Conservation (phyloP, 768 basidiomycete genomes). For the Trametes meyenii region DNA sequence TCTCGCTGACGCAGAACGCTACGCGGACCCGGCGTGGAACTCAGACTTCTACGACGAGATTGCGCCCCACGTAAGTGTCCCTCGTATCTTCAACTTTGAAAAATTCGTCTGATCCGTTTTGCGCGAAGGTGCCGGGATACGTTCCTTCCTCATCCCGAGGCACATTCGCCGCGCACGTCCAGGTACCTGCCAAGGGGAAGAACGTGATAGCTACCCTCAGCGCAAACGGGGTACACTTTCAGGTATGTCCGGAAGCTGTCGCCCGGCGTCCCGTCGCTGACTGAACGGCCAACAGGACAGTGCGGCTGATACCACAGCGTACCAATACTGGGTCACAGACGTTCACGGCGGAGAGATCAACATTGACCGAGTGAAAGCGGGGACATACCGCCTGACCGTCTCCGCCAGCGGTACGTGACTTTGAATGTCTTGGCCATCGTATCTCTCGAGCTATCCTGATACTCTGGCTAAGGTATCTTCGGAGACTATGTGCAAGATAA, state of each 20-base stretch:
- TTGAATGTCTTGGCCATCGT: too few species aligned
- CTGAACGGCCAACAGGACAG: conserved; percentile 24
- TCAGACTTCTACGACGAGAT: conserved; percentile 34
- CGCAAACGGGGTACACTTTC: conserved; percentile 28
- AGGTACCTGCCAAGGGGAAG: conserved; percentile 24
- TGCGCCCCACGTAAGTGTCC: conserved; percentile 25
- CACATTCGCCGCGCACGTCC: conserved; percentile 22
- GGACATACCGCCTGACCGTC: conserved; percentile 33
- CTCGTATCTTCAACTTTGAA: background rate
- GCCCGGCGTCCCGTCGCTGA: background rate
- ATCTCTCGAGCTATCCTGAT: background rate
- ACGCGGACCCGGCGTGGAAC: conserved; percentile 33
- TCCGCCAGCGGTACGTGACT: conserved; percentile 26
- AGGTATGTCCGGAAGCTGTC: conserved; percentile 8
- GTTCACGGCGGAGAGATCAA: conserved; percentile 20
- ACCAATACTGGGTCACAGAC: conserved; percentile 33
- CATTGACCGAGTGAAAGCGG: conserved; percentile 32
- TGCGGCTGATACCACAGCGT: conserved; percentile 26
- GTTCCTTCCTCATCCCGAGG: conserved; percentile 27
- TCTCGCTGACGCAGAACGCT: conserved; percentile 29
- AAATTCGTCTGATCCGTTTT: background rate
- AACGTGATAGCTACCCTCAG: conserved; percentile 30
- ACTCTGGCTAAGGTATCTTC: conserved; percentile 27
- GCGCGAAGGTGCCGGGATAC: conserved; percentile 26
- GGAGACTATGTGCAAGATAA: conserved; percentile 33